Conservation (phyloP, 371 early-diverging fungal species). For the Mortierella sp. region DNA sequence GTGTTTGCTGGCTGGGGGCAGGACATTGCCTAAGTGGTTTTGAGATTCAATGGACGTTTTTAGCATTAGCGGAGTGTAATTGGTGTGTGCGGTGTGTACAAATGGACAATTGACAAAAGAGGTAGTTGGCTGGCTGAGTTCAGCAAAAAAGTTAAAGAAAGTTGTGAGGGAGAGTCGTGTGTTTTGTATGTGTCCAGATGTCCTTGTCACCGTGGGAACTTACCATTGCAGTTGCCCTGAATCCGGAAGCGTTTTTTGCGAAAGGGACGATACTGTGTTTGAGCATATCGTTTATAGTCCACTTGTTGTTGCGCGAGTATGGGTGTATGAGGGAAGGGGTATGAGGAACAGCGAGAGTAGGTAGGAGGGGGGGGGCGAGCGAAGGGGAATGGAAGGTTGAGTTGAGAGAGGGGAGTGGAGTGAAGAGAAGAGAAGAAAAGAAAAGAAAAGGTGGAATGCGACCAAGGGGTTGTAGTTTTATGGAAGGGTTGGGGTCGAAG, state of each 20-base stretch:
- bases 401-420: background rate
- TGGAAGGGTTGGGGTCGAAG: no score
- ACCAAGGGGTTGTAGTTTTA: no score
- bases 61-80: background rate
- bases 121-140: conserved; percentile 9
- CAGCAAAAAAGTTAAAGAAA: background rate
- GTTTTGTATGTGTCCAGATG: background rate
- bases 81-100: background rate
- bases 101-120: background rate
- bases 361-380: background rate
- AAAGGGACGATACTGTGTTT: background rate
- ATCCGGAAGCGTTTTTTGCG: background rate
- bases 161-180: background rate
- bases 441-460: background rate
- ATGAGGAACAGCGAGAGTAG: background rate
- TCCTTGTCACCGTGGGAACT: conserved; percentile 5
- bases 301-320: background rate
- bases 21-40: background rate
- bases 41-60: background rate
- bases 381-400: background rate
- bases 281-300: background rate
- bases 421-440: background rate
- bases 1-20: background rate
- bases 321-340: background rate
- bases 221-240: background rate